phyloP scores from a whole-genome alignment of 768 basidiomycete species.

The Lactarius pseudohatsudake region DNA sequence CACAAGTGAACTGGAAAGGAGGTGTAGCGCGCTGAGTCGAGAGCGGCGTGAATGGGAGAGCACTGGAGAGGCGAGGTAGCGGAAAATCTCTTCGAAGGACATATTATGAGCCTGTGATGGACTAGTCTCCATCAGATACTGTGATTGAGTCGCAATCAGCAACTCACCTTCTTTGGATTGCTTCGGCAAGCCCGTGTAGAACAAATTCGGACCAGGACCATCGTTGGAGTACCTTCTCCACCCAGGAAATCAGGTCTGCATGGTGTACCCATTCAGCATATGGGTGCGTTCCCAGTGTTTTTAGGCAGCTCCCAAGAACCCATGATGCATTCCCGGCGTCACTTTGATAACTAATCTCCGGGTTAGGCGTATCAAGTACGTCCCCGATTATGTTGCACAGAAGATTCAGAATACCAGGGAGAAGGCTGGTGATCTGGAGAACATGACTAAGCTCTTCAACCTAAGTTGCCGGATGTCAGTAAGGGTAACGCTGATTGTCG shows the following conservation, averaged over 20 bases:
- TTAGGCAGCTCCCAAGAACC: slow-evolving; percentile 61
- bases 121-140: slow-evolving; percentile 27
- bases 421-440: slow-evolving; percentile 51
- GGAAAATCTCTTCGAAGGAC: slow-evolving; percentile 52
- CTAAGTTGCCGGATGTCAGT: slow-evolving; percentile 34
- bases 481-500: not conserved
- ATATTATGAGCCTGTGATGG: slow-evolving; percentile 14
- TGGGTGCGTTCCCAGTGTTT: slow-evolving; percentile 47
- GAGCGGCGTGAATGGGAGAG: slow-evolving; percentile 71
- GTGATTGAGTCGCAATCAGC: not conserved
- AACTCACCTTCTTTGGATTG: slow-evolving; percentile 49
- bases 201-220: slow-evolving; percentile 63
- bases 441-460: slow-evolving; percentile 54
- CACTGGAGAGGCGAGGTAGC: slow-evolving; percentile 51
- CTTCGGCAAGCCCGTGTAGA: slow-evolving; percentile 52
- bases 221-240: slow-evolving; percentile 40
- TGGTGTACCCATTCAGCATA: slow-evolving; percentile 46
- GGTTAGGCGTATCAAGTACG: slow-evolving; percentile 37
- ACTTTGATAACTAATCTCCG: slow-evolving; percentile 34
- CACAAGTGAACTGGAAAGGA: slow-evolving; percentile 57
- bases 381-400: slow-evolving; percentile 48
- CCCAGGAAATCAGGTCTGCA: slow-evolving; percentile 54
- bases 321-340: slow-evolving; percentile 48
- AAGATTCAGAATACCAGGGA: slow-evolving; percentile 45
- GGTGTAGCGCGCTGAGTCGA: slow-evolving; percentile 61